Base-by-base conservation (phyloP, 441 rosid genomes). In the Macaranga tanarius region DNA sequence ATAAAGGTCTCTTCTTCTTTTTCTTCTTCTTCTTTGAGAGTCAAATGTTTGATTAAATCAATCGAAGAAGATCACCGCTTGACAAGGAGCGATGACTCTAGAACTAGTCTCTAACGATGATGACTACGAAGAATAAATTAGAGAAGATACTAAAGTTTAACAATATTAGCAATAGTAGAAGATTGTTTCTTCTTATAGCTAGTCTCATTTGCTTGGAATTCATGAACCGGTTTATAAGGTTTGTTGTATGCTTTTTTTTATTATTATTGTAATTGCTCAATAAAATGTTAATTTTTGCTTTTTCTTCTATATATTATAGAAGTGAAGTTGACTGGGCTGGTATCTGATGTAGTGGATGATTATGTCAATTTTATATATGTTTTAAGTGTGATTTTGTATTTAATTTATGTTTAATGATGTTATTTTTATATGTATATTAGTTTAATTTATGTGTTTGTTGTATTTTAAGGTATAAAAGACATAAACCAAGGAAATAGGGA, bases 151-250 rank as follows among this genome's bases (percentile, higher is more conserved):
- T 20, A 84, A 75, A 67, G 78, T 67, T 65, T 79, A 47, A 48
- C 67, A 65, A 23, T 80, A 47, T 70, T 77, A 64, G 70, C 77
- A 63, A 52, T 75, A 74, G 62, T 67, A 52, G 77, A 72, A 44
- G 78, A 75, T 73, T 23, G 22, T 65, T 3, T 4, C 84, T 19
- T 60, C 87, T 45, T 73, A 79, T 28, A 69, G 84, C 72, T 95
- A 95, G 77, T 84, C 87, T 59, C 74, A 81, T 7, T 82, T 87
- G 15, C 89, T 92, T 38, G 99, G 98, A 26, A 91, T 95, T 80
- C 97, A 96, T 31, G 98, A 91, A 75, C 95, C 95, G 4, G 90
- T 92, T 69, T 92, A 95, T 70, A 97, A 92, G 98, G 99, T 95
- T 74, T 63, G 75, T 20, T 61, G 25, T 51, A 57, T 75, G 22